phyloP scores from a whole-genome alignment of 2,329 filamentous ascomycete species.

The Hawksworthiomyces lignivorus region DNA sequence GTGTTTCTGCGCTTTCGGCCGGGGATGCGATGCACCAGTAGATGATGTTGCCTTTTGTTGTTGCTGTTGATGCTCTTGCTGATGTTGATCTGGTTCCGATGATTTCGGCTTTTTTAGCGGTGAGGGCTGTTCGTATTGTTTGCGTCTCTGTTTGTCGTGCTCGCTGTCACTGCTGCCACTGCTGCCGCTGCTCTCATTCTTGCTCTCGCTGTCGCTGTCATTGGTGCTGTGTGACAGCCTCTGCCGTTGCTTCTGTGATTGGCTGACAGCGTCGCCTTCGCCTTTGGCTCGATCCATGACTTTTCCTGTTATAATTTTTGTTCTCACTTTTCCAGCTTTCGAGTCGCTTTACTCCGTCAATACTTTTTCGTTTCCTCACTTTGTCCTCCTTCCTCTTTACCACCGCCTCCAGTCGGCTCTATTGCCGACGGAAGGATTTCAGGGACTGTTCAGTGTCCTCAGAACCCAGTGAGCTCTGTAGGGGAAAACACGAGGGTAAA shows the following conservation, averaged over 20 bases:
- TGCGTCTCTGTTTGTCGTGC: background rate
- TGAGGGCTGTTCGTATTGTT: conserved; percentile 3
- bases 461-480: no score
- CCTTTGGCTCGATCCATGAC: conserved; percentile 9
- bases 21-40: conserved; percentile 24
- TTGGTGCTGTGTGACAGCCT: background rate
- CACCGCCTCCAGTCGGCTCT: no score
- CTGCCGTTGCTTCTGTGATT: conserved; percentile 11
- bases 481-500: no score
- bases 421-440: no score
- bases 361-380: no score
- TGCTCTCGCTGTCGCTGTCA: background rate
- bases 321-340: background rate
- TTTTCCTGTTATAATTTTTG: background rate
- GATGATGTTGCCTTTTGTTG: conserved; percentile 11
- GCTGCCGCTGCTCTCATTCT: conserved; percentile 2
- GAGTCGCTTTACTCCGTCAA: no score
- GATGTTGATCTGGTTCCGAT: background rate
- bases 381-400: no score
- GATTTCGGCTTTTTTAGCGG: conserved; percentile 3
- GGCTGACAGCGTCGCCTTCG: conserved; percentile 6
- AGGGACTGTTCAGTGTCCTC: no score
- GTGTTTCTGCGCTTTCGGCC: conserved; percentile 33
- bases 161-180: background rate
- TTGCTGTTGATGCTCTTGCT: conserved; percentile 1